Evolutionary conservation across 1,139 yeast genomes (phyloP).

Genomic region (Yamadazyma kanchanaburiensis): DNA sequence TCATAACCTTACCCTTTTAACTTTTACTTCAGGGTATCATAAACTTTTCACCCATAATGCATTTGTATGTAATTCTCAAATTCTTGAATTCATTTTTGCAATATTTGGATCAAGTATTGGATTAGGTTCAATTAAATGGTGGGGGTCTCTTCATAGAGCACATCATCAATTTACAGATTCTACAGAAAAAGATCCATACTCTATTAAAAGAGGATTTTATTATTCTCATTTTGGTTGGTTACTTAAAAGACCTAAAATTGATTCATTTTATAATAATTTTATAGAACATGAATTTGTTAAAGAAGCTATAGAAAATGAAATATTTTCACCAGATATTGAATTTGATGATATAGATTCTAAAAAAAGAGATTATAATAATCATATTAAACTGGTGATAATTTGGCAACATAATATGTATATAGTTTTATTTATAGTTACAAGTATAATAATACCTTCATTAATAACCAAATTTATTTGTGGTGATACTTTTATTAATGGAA

Average conservation of each 20-base stretch:
- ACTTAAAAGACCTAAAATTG: constrained; percentile 46
- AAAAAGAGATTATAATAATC: constrained; percentile 17
- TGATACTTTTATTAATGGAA: constrained; percentile 52
- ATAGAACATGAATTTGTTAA: constrained; percentile 36
- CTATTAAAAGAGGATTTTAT: constrained; percentile 53
- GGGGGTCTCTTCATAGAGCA: constrained; percentile 67
- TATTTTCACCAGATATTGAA: constrained; percentile 8
- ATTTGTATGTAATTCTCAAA: constrained; percentile 33
- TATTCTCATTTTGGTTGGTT: constrained; percentile 70
- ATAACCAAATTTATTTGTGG: constrained; percentile 35
- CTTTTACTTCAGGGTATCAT: constrained; percentile 45
- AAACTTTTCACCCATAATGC: constrained; percentile 56
- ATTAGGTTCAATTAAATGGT: constrained; percentile 57
- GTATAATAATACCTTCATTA: constrained; percentile 47
- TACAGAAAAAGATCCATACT: constrained; percentile 66
- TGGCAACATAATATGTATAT: constrained; percentile 58
- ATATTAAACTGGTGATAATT: constrained; percentile 30
- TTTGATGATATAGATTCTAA: constrained; percentile 22
- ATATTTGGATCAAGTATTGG: constrained; percentile 60
- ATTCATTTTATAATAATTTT: constrained; percentile 30
- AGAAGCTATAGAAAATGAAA: constrained; percentile 11
- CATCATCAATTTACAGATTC: constrained; percentile 67
- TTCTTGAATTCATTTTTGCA: constrained; percentile 43
- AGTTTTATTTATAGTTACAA: constrained; percentile 39
- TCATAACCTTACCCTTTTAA: constrained; percentile 35